Evolutionary conservation across 2,329 filamentous ascomycete genomes (phyloP).

Genomic region (Biscogniauxia marginata): DNA sequence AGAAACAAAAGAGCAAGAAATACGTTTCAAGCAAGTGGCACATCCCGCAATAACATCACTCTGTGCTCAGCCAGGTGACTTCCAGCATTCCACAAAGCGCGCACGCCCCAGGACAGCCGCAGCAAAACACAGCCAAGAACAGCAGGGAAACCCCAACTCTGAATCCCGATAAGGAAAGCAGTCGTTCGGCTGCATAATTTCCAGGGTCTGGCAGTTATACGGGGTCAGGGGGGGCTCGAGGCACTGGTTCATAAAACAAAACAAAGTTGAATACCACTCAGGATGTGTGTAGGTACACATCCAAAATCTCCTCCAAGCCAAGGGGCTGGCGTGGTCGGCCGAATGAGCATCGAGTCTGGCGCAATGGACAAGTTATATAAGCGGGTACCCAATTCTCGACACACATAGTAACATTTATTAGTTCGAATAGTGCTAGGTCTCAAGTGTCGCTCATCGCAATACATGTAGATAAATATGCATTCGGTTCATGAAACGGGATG

Average conservation of each 20-base stretch:
- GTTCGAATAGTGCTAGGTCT: slow-evolving; percentile 5
- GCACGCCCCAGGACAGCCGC: slow-evolving; percentile 3
- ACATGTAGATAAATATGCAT: slow-evolving; percentile 14
- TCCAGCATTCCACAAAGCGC: slow-evolving; percentile 3
- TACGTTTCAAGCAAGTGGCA: background rate
- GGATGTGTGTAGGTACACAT: too few species aligned
- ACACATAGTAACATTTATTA: slow-evolving; percentile 7
- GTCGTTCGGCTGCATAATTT: slow-evolving; percentile 24
- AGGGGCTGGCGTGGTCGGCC: slow-evolving; percentile 6
- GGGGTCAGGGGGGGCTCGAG: slow-evolving; percentile 8
- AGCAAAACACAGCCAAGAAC: slow-evolving; percentile 13
- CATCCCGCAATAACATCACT: background rate
- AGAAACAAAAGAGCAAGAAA: background rate
- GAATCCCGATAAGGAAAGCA: slow-evolving; percentile 22
- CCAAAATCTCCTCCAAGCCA: slow-evolving; percentile 13
- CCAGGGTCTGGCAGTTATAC: slow-evolving; percentile 13
- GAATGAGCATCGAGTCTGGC: slow-evolving; percentile 10
- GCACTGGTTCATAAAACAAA: slow-evolving; percentile 11
- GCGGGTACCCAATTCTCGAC: slow-evolving; percentile 2
- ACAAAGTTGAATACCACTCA: too few species aligned
- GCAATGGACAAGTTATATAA: slow-evolving; percentile 14
- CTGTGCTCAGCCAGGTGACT: background rate
- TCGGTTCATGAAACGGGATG: slow-evolving; percentile 14
- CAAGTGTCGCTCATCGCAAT: slow-evolving; percentile 20
- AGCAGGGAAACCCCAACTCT: slow-evolving; percentile 19